Base-by-base conservation (phyloP, 2,329 filamentous ascomycete genomes). In the Stemphylium beticola region DNA sequence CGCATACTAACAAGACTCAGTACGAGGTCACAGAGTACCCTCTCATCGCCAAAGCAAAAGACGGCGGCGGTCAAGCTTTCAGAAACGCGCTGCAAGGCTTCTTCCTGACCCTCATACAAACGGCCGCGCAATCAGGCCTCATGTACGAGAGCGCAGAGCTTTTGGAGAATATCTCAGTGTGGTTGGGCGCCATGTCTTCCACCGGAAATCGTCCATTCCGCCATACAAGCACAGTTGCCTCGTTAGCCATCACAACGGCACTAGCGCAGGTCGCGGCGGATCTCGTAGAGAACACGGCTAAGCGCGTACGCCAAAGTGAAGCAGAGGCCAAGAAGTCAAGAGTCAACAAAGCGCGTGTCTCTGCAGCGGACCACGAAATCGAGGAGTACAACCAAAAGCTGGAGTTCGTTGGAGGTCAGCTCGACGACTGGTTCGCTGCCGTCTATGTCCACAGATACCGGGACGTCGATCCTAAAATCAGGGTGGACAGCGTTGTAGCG, bases 361-460 rank as follows among this genome's bases (percentile, higher is more conserved):
- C 86, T 44, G 87, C 89, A 11, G 86, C 95, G 20, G 86, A 96
- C 69, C 82, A 85, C 37, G 89, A 86, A 50, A 82, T 93, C 34
- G 83, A 88, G 38, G 85, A 92, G 61, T 87, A 87, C 32, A 87
- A 88, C 60, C 79, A 85, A 57, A 88, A 87, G 69, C 83, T 91
- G 31, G 87, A 91, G 55, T 79, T 83, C 11, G 85, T 92, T 48
- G 87, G 91, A 60, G 83, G 84, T 26, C 82, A 88, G 55, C 87
- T 98, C 53, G 88, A 88, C 62, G 92, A 96, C 62, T 91, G 92
- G 66, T 96, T 98, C 70, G 90, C 96, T 64, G 90, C 91, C 2
- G 88, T 98, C 41, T 99, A 96, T 72, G 89, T 97, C 26, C 93
- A 99, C 76, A 88, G 95, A 42, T 99, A 98, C 75, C 90, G 95